Evolutionary conservation across 208 protist species (phyloP).

Genomic region (Leishmania guyanensis): DNA sequence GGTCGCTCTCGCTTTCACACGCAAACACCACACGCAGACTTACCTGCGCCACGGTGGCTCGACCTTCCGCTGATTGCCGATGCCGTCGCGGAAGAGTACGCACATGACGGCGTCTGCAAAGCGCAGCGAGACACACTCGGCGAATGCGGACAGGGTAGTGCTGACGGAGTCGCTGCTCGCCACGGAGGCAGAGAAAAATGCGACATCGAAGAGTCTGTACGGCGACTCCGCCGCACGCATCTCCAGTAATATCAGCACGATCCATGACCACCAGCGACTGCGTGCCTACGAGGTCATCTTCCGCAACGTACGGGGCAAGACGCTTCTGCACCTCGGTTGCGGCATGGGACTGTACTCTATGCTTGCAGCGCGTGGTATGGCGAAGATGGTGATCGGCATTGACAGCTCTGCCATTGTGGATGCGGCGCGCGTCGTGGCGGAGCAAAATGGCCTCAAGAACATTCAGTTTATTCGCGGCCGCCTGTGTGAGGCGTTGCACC

Average conservation of each 20-base stretch:
- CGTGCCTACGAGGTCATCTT: slow-evolving; percentile 84
- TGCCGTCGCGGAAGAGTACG: slow-evolving; percentile 21
- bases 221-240: slow-evolving; percentile 82
- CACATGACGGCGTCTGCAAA: neutral
- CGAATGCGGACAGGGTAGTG: slow-evolving; percentile 37
- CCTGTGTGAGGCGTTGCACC: slow-evolving; percentile 59
- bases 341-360: slow-evolving; percentile 90
- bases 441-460: slow-evolving; percentile 81
- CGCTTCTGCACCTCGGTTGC: slow-evolving; percentile 85
- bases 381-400: slow-evolving; percentile 80
- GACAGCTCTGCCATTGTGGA: slow-evolving; percentile 86
- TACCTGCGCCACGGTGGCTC: neutral
- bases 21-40: neutral
- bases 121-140: slow-evolving; percentile 16
- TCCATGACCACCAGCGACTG: slow-evolving; percentile 75
- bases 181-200: slow-evolving; percentile 83
- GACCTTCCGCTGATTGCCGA: neutral
- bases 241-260: slow-evolving; percentile 66
- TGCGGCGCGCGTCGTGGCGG: slow-evolving; percentile 71
- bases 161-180: slow-evolving; percentile 78
- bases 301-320: slow-evolving; percentile 80
- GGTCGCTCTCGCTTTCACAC: neutral
- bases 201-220: slow-evolving; percentile 86
- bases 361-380: slow-evolving; percentile 73
- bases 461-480: slow-evolving; percentile 78